phyloP scores from a whole-genome alignment of 805 yeast genomes.

The Scheffersomyces spartinae region DNA sequence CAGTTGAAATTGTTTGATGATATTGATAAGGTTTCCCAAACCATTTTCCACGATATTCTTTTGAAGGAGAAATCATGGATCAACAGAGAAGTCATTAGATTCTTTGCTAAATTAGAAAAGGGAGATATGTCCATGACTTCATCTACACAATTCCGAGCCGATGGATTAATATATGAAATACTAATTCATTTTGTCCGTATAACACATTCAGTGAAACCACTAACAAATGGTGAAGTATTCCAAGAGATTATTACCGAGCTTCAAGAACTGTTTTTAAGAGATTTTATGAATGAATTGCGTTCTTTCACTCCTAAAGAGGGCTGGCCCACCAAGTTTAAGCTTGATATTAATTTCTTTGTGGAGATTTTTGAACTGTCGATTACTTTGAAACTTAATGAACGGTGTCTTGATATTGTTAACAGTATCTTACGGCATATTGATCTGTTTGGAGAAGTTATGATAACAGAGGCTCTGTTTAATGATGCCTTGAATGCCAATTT shows the following conservation, averaged over 20 bases:
- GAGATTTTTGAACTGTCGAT: conserved; percentile 27
- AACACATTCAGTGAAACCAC: conserved; percentile 27
- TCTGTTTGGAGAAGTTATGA: conserved; percentile 13
- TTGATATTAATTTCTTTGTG: conserved; percentile 26
- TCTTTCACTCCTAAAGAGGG: no score
- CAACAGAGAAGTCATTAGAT: conserved; percentile 14
- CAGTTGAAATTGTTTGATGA: conserved; percentile 29
- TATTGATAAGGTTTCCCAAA: conserved; percentile 26
- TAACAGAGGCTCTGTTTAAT: conserved; percentile 18
- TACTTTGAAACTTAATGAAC: conserved; percentile 21
- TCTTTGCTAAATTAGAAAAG: conserved; percentile 15
- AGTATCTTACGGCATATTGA: conserved; percentile 16
- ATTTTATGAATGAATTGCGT: conserved; percentile 21
- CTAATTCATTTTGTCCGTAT: conserved; percentile 30
- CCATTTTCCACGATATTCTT: conserved; percentile 29
- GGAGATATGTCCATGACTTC: no score
- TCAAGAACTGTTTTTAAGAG: conserved; percentile 23
- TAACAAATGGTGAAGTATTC: conserved; percentile 25
- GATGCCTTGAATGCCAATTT: conserved; percentile 14
- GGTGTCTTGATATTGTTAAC: conserved; percentile 19
- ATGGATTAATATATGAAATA: conserved; percentile 27
- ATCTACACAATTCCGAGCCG: no score
- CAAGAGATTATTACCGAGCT: conserved; percentile 24
- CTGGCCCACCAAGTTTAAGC: conserved; percentile 20
- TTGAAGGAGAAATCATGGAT: conserved; percentile 24